Base-by-base conservation (phyloP, 768 basidiomycete genomes). In the Ephemerocybe angulata region DNA sequence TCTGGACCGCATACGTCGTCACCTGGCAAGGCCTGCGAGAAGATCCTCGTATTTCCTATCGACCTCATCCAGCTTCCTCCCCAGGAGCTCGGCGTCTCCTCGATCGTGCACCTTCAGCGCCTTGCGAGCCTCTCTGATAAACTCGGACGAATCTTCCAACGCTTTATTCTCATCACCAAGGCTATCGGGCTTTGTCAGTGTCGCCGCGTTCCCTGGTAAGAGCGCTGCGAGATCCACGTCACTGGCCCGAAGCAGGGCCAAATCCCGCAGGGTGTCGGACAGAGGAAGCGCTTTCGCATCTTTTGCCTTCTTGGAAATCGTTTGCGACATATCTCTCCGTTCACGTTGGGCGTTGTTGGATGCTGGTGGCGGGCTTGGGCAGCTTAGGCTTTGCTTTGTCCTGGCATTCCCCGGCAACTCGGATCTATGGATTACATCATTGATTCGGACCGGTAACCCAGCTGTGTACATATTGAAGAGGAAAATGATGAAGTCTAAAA, bases 231-330 rank as follows among this genome's bases (percentile, higher is more conserved):
- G 53, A 58, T 76, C 70, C 17, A 70, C 41, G 33, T 78, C 81
- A 10, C 85, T 82, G 25, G 82, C 81, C 27, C 86, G 81, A 19
- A 91, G 71, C 29, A 88, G 67, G 4, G 89, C 88, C 22, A 92
- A 80, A 68, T 92, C 90, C 12, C 79, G 84, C 33, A 90, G 75
- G 6, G 82, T 83, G 53, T 83, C 78, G 55, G 74, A 67, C 28
- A 89, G 75, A 6, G 82, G 72, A 38, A 90, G 73, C 12, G 83
- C 78, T 56, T 82, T 77, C 21, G 53, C 62, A 52, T 71, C 70
- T 73, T 73, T 70, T 28, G 59, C 35, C 64, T 70, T 65, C 48
- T 50, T 55, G 47, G 54, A 27, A 6, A 46, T 35, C 33, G 33
- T 17, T 25, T 47, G 30, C 52, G 69, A 60, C 33, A 35, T 35